Evolutionary conservation across 176 grass and related monocot species (phyloP), one percentile per base, ranked within the genome.

Genomic region (Saccharum spontaneum): DNA sequence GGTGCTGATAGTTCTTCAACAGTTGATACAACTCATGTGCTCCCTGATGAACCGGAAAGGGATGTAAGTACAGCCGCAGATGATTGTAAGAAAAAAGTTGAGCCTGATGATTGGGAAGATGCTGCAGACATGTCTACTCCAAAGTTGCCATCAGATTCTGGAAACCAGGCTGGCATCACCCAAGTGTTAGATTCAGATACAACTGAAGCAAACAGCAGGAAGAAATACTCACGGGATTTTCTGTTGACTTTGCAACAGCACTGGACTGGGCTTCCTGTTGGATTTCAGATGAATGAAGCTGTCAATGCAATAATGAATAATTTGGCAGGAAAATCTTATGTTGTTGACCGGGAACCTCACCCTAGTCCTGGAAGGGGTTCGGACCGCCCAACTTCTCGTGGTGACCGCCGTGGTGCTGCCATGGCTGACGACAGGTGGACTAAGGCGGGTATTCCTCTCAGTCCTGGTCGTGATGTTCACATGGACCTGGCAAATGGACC

Each of bases 61-160:
- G 93, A 92, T 67, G 73, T 60, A 66, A 52, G 61, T 86, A 71
- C 69, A 75, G 73, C 48, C 33, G 87, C 87, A 61, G 93, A 95
- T 67, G 90, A 92, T 79, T 84, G 44, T 12, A 87, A 81, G 75
- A 91, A 87, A 79, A 93, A 90, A 81, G 80, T 82, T 52, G 95
- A 95, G 75, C 86, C 81, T 63, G 95, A 98, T 84, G 91, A 95
- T 66, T 98, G 95, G 95, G 95, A 98, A 82, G 90, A 98, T 91
- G 95, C 90, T 66, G 95, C 91, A 62, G 95, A 95, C 67, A 91
- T 92, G 20, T 93, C 91, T 45, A 93, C 90, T 82, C 89, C 89
- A 72, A 98, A 98, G 86, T 70, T 93, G 76, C 84, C 78, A 76
- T 69, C 78, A 45, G 73, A 87, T 17, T 55, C 71, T 87, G 69